Evolutionary conservation across 2,329 filamentous ascomycete genomes (phyloP).

Genomic region (Fusarium burgessii): DNA sequence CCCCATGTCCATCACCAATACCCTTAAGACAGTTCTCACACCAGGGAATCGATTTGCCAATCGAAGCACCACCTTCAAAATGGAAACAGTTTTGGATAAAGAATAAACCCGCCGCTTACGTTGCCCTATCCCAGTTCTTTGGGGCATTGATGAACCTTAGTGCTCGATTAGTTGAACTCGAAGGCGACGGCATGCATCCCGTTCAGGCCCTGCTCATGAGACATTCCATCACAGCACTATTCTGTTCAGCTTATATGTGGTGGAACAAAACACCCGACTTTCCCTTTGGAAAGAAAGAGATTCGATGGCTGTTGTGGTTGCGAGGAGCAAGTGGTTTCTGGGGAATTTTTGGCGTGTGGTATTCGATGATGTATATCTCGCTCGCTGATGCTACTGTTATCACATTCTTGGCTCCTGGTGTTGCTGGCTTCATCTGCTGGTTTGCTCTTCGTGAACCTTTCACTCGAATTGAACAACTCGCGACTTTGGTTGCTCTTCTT

Average conservation of each 20-base stretch:
- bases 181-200: constrained; percentile 80
- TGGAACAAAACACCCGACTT: constrained; percentile 74
- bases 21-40: constrained; percentile 30
- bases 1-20: constrained; percentile 42
- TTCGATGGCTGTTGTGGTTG: constrained; percentile 75
- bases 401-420: constrained; percentile 84
- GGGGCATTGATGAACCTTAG: constrained; percentile 87
- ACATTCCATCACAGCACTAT: constrained; percentile 78
- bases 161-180: constrained; percentile 79
- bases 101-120: constrained; percentile 80
- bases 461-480: constrained; percentile 80
- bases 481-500: constrained; percentile 77
- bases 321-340: constrained; percentile 79
- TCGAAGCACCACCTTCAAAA: constrained; percentile 40
- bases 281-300: constrained; percentile 74
- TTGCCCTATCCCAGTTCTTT: constrained; percentile 82
- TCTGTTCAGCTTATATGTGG: constrained; percentile 80
- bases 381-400: constrained; percentile 90
- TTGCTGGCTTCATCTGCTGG: constrained; percentile 84
- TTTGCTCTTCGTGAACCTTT: constrained; percentile 81
- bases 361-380: constrained; percentile 77
- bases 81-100: constrained; percentile 64
- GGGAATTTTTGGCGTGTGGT: constrained; percentile 83
- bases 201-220: constrained; percentile 86
- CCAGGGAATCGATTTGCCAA: not conserved